These are phyloP conservation scores for Anisogramma anomala DNA, from an alignment of 2,329 filamentous ascomycete species.

Conservation along the genomic window DNA sequence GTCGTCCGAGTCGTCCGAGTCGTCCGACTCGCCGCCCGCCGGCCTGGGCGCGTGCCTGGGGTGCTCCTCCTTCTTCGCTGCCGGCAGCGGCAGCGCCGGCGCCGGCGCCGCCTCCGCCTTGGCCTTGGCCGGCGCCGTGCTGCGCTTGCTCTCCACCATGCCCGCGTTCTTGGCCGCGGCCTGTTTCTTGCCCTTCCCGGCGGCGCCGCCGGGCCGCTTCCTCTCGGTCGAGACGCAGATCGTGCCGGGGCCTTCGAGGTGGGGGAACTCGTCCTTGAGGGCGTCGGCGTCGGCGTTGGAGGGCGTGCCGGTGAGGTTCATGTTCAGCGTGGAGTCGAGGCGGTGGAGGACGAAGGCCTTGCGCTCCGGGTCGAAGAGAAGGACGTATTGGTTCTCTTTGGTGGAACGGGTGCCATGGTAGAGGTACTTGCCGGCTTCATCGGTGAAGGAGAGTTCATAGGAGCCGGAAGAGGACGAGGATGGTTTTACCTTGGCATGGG, in stretches of 20 bases:
- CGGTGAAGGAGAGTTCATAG: slow-evolving; percentile 45
- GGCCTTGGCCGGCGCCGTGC: slow-evolving; percentile 19
- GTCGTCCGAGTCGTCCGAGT: slow-evolving; percentile 35
- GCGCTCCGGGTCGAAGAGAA: slow-evolving; percentile 64
- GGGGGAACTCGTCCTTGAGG: slow-evolving; percentile 55
- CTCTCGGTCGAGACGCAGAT: slow-evolving; percentile 19
- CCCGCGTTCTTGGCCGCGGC: slow-evolving; percentile 19
- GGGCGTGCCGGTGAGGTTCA: slow-evolving; percentile 68
- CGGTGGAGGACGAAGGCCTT: slow-evolving; percentile 74
- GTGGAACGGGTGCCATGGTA: slow-evolving; percentile 46
- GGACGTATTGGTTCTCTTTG: slow-evolving; percentile 46
- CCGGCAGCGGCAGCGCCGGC: no score
- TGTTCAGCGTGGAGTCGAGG: slow-evolving; percentile 70
- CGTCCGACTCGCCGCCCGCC: slow-evolving; percentile 8
- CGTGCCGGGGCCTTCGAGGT: slow-evolving; percentile 35
- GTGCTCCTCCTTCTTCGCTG: slow-evolving; percentile 22
- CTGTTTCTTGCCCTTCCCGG: slow-evolving; percentile 4
- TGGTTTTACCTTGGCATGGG: slow-evolving; percentile 40
- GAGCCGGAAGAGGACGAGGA: slow-evolving; percentile 35
- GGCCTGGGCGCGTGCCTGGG: slow-evolving; percentile 3
- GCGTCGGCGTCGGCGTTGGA: slow-evolving; percentile 51
- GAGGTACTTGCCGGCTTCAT: slow-evolving; percentile 45
- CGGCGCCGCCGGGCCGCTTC: slow-evolving; percentile 6
- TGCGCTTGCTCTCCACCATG: slow-evolving; percentile 18
- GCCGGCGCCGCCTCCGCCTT: slow-evolving; percentile 21